These are phyloP conservation scores for Nannochloropsis limnetica DNA, from an alignment of 352 stramenopile species.

Conservation along the genomic window DNA sequence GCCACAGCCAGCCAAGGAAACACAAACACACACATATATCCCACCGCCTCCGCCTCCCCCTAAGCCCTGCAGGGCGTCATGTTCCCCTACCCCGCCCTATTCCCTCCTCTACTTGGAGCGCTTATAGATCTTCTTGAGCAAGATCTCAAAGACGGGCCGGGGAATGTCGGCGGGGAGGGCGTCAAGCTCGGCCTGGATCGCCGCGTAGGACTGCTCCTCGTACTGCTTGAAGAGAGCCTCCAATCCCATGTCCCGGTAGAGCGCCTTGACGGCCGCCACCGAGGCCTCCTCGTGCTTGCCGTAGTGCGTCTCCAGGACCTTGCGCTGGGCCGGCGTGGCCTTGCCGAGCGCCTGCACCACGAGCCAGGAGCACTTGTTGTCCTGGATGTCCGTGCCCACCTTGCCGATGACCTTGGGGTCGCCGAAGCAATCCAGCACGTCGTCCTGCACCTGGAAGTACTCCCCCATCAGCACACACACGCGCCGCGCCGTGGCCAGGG, in stretches of 20 bases:
- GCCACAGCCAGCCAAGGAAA: neutral
- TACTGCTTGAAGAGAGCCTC: slow-evolving; percentile 75
- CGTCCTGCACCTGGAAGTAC: slow-evolving; percentile 99
- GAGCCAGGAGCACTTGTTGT: slow-evolving; percentile 98
- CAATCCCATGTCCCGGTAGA: slow-evolving; percentile 85
- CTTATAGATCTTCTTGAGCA: slow-evolving; percentile 50
- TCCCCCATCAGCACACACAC: slow-evolving; percentile 91
- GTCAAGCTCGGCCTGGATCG: slow-evolving; percentile 44
- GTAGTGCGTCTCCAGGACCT: slow-evolving; percentile 76
- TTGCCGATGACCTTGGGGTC: slow-evolving; percentile 81
- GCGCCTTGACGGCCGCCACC: slow-evolving; percentile 74
- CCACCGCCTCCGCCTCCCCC: neutral
- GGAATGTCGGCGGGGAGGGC: slow-evolving; percentile 38
- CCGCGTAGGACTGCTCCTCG: slow-evolving; percentile 60
- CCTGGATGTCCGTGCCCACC: slow-evolving; percentile 94
- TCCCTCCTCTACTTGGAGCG: slow-evolving; percentile 43
- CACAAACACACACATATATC: neutral
- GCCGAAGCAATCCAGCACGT: slow-evolving; percentile 96
- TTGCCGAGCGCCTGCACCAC: slow-evolving; percentile 81
- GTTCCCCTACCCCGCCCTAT: neutral
- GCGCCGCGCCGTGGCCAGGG: slow-evolving; percentile 70
- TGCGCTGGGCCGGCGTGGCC: slow-evolving; percentile 60
- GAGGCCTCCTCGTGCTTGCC: slow-evolving; percentile 62
- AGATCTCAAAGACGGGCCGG: slow-evolving; percentile 42
- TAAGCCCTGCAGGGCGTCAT: neutral